Percentiles rank a stretch among this genome's conserved stretches.
These are phyloP conservation scores for Rachicladosporium sp. DNA, from an alignment of 2,329 filamentous ascomycete species.

Conservation along the genomic window DNA sequence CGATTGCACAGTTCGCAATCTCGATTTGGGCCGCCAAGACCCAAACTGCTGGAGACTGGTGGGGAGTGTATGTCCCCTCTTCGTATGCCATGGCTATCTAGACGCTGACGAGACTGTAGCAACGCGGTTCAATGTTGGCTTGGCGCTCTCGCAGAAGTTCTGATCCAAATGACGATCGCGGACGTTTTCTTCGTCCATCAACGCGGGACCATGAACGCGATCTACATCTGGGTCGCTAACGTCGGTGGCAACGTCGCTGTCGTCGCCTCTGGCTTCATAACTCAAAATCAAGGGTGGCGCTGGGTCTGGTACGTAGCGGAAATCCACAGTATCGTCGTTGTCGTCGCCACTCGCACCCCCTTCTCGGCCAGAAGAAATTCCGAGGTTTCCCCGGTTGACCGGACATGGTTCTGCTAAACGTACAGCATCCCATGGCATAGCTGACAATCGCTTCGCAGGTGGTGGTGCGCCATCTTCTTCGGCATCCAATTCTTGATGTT, in stretches of 20 bases:
- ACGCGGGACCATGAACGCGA: slow-evolving; percentile 34
- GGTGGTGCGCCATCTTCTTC: slow-evolving; percentile 33
- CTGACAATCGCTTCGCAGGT: slow-evolving; percentile 9
- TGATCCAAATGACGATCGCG: slow-evolving; percentile 40
- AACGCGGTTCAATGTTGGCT: slow-evolving; percentile 34
- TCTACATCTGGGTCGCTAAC: slow-evolving; percentile 31
- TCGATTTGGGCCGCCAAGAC: slow-evolving; percentile 38
- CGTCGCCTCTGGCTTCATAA: slow-evolving; percentile 31
- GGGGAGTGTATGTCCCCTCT: slow-evolving; percentile 23
- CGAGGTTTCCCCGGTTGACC: no score
- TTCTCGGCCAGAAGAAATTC: no score
- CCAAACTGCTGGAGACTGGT: slow-evolving; percentile 30
- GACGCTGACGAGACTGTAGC: not conserved
- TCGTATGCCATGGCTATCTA: no score
- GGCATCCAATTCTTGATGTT: slow-evolving; percentile 27
- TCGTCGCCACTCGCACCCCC: no score
- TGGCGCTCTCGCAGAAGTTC: slow-evolving; percentile 38
- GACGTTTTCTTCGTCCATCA: slow-evolving; percentile 36
- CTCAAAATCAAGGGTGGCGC: slow-evolving; percentile 34
- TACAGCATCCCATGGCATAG: no score
- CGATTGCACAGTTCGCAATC: slow-evolving; percentile 35
- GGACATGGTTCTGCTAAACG: no score
- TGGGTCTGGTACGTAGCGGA: slow-evolving; percentile 28
- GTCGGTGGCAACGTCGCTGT: slow-evolving; percentile 27
- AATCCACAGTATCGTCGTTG: no score